Evolutionary conservation across 164 flowering plant genomes (phyloP), one percentile per base, ranked within the genome.

Genomic region (Aristolochia fimbriata): DNA sequence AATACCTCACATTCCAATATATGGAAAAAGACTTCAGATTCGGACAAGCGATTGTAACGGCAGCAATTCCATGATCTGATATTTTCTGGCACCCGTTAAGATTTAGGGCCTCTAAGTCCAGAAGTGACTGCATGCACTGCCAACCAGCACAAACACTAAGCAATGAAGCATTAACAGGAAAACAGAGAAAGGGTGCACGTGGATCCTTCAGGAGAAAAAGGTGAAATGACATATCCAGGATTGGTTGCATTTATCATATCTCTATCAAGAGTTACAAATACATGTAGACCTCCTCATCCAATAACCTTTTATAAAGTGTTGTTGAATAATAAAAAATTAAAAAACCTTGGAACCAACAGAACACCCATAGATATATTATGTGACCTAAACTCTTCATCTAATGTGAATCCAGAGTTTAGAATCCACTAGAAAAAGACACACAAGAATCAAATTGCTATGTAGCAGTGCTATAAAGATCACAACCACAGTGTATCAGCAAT

Each of bases 1-100:
- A 51, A 19, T 78, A 91, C 95, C 96, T 88, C 55, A 86, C 85
- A 70, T 91, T 91, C 98, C 97, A 91, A 62, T 92, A 92, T 72
- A 92, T 80, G 37, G 95, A 89, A 54, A 92, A 79, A 19, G 67
- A 68, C 73, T 76, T 85, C 59, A 92, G 70, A 27, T 73, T 76
- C 3, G 85, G 88, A 70, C 84, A 84, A 63, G 62, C 74, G 68
- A 68, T 71, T 33, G 91, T 83, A 64, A 92, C 71, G 51, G 78
- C 83, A 66, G 80, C 85, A 72, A 87, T 65, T 64, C 96, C 96
- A 15, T 67, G 66, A 67, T 92, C 96, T 41, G 93, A 80, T 24
- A 92, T 84, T 81, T 89, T 92, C 59, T 89, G 98, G 79, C 98
- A 89, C 56, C 84, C 89, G 76, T 92, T 92, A 61, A 92, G 77